phyloP scores from a whole-genome alignment of 768 basidiomycete genomes.

The Punctularia strigosozonata region DNA sequence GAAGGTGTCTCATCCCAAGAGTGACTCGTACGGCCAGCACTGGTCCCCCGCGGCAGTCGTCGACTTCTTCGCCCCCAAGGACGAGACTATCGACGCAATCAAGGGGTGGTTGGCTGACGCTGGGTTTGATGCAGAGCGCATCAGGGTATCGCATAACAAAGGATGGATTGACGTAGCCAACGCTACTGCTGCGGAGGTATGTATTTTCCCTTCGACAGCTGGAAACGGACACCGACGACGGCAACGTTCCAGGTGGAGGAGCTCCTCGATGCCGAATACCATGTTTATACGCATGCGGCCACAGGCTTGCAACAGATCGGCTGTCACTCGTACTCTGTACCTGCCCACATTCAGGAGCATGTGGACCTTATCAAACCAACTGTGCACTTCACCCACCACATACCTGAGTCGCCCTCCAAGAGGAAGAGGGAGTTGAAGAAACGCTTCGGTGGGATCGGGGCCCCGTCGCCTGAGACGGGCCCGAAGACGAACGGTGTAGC shows the following conservation, averaged over 20 bases:
- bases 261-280: conserved; percentile 10
- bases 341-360: conserved; percentile 8
- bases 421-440: conserved; percentile 8
- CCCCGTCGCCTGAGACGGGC: conserved; percentile 6
- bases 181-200: conserved; percentile 12
- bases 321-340: conserved; percentile 19
- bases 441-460: conserved; percentile 12
- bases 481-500: conserved; percentile 11
- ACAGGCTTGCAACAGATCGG: conserved; percentile 23
- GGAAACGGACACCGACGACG: too few species aligned
- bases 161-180: conserved; percentile 11
- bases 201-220: too few species aligned
- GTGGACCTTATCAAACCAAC: conserved; percentile 10
- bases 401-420: conserved; percentile 7
- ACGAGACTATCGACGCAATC: conserved; percentile 16
- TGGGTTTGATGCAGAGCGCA: conserved; percentile 14
- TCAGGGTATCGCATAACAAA: conserved; percentile 19
- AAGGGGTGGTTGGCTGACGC: conserved; percentile 18
- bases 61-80: conserved; percentile 18
- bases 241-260: too few species aligned
- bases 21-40: conserved; percentile 22
- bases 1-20: conserved; percentile 24
- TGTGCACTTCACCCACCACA: conserved; percentile 12
- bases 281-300: conserved; percentile 10
- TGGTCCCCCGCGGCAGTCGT: conserved; percentile 20